Conservation (phyloP, 1,284 basidiomycete species). For the Pyrrhoderma lamaoense region DNA sequence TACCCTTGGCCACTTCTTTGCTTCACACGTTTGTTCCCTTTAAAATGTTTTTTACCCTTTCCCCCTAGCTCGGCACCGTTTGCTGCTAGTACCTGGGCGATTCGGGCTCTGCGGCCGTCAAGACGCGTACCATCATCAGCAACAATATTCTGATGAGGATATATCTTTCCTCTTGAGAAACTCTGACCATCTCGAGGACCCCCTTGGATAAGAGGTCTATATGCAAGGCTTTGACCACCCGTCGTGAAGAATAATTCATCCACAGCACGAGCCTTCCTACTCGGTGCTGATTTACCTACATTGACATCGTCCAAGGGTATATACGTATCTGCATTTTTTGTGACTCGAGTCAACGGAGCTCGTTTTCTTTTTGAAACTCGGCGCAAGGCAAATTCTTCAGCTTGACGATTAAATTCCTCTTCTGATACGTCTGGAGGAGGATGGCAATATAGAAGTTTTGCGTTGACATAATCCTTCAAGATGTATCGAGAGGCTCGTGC, state of each 20-base stretch:
- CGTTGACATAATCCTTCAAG: conserved; percentile 97
- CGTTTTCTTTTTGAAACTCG: conserved; percentile 68
- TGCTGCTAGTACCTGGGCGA: conserved; percentile 41
- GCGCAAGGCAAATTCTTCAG: conserved; percentile 55
- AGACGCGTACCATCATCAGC: conserved; percentile 68
- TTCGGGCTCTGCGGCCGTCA: conserved; percentile 38
- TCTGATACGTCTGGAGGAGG: conserved; percentile 71
- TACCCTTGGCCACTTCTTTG: conserved; percentile 89
- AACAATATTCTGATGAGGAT: conserved; percentile 77
- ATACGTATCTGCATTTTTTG: conserved; percentile 78
- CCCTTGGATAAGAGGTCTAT: conserved; percentile 63
- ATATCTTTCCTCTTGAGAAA: conserved; percentile 57
- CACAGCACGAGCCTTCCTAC: conserved; percentile 56
- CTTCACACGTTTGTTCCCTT: conserved; percentile 77
- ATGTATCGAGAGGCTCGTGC: conserved; percentile 89
- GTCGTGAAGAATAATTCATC: conserved; percentile 83
- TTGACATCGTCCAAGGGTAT: conserved; percentile 32
- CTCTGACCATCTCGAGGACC: conserved; percentile 48
- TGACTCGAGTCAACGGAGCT: conserved; percentile 80
- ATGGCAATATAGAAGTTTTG: conserved; percentile 86
- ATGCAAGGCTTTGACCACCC: conserved; percentile 36
- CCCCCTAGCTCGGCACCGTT: conserved; percentile 29
- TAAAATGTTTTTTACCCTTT: conserved; percentile 82
- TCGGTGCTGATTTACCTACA: conserved; percentile 26
- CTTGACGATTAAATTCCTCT: conserved; percentile 73